Evolutionary conservation across 257 asterid species (phyloP).

Genomic region (Lycium barbarum): DNA sequence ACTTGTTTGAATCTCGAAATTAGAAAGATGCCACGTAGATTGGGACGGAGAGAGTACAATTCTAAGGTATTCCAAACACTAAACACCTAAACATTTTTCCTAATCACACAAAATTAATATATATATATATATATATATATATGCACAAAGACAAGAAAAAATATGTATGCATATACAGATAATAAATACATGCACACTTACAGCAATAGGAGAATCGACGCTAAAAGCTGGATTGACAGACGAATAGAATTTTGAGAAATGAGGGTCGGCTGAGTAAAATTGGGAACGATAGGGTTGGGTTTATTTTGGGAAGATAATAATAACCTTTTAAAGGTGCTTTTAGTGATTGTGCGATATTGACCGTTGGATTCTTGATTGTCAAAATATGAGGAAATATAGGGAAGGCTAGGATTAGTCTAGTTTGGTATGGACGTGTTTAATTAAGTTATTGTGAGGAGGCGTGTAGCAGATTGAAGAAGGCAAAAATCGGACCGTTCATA

Average conservation of each 20-base stretch:
- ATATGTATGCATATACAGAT: neutral
- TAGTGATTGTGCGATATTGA: neutral
- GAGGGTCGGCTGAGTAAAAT: neutral
- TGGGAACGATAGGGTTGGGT: neutral
- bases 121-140: too few species aligned
- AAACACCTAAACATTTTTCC: too few species aligned
- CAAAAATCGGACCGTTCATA: constrained; percentile 9
- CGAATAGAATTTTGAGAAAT: neutral
- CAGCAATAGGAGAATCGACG: neutral
- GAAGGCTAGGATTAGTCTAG: neutral
- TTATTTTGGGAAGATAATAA: neutral
- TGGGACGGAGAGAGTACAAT: too few species aligned
- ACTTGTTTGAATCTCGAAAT: too few species aligned
- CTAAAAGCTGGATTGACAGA: neutral
- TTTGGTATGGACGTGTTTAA: neutral
- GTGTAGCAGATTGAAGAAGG: constrained; percentile 16
- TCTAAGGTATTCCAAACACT: too few species aligned
- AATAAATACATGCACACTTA: neutral
- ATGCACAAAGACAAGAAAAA: neutral
- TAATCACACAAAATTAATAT: too few species aligned
- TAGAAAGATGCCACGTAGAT: too few species aligned
- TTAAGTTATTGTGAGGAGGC: neutral
- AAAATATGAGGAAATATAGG: neutral
- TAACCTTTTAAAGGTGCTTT: neutral
- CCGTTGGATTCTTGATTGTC: neutral